These are phyloP conservation scores for Pseudopithomyces chartarum DNA, from an alignment of 2,329 filamentous ascomycete genomes.

Conservation along the genomic window DNA sequence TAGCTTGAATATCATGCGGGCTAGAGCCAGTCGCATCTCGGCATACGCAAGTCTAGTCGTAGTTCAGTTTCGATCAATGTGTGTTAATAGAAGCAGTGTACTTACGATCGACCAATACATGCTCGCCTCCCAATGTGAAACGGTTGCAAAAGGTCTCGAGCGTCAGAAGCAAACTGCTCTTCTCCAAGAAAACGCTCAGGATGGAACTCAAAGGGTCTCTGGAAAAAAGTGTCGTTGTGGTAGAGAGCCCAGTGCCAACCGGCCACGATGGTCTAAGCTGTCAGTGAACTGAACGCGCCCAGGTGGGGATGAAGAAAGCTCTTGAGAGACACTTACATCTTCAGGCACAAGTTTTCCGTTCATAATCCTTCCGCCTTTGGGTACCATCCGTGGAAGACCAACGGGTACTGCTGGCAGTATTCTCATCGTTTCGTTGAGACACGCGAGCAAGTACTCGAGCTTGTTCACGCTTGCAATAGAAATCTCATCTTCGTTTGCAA, in stretches of 20 bases:
- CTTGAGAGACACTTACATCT: neutral
- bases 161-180: neutral
- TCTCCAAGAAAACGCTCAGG: neutral
- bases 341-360: neutral
- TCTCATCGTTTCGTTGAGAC: neutral
- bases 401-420: neutral
- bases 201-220: neutral
- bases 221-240: neutral
- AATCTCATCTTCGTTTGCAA: neutral
- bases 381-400: neutral
- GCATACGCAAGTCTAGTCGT: neutral
- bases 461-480: neutral
- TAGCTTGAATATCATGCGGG: neutral
- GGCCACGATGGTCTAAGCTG: neutral
- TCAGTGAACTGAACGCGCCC: neutral
- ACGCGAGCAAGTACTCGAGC: neutral
- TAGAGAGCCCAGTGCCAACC: neutral
- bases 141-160: neutral
- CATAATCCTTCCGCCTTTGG: neutral
- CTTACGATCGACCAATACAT: neutral
- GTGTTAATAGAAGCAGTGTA: neutral
- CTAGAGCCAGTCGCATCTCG: neutral
- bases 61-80: neutral
- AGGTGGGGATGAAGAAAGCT: neutral
- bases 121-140: neutral